Base-by-base conservation (phyloP, 139 green algal genomes). In the Coelastrella sp. region DNA sequence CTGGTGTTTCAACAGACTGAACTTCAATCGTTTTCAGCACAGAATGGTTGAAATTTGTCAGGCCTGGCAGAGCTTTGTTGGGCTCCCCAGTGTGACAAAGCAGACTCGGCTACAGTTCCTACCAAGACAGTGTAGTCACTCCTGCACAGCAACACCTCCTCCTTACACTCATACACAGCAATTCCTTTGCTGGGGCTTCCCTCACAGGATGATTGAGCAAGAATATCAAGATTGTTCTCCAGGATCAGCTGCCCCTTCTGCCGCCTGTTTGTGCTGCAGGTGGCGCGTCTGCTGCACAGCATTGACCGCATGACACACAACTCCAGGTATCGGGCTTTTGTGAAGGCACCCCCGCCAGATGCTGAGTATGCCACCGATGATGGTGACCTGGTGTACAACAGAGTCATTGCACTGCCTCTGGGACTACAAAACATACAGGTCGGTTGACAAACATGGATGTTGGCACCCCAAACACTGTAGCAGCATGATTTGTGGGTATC, bases 361-460 rank as follows among this genome's bases (percentile, higher is more conserved):
- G 70, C 35, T 9, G 22, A 56, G 25, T 82, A 24, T 8, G 65
- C n/a, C 8, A 72, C 20, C 11, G 27, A 19, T 72, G 49, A 58
- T 27, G 81, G 22, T 9, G 66, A 73, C 19, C 35, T 12, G 75
- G 90, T 58, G 73, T 92, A 92, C 88, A 92, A 93, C 78, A 72
- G 58, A 3, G 74, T 84, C 17, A 89, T 96, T 3, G 81, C 93
- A 5, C 89, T 96, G 80, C 94, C 94, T 15, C 66, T 96, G 60
- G 81, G 88, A 6, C 91, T 96, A 56, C 20, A 24, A 7, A 58
- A 88, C 22, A 80, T 88, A 15, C 84, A 88, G 84, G 84, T 88
- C 11, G 6, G 66, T 22, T 12, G 15, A 11, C 17, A 10, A 11
- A 68, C 7, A 25, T 61, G 74, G 7, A 57, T 81, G 4, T 24